Conservation (phyloP, 306 rosid genomes). For the Trifolium subterraneum region DNA sequence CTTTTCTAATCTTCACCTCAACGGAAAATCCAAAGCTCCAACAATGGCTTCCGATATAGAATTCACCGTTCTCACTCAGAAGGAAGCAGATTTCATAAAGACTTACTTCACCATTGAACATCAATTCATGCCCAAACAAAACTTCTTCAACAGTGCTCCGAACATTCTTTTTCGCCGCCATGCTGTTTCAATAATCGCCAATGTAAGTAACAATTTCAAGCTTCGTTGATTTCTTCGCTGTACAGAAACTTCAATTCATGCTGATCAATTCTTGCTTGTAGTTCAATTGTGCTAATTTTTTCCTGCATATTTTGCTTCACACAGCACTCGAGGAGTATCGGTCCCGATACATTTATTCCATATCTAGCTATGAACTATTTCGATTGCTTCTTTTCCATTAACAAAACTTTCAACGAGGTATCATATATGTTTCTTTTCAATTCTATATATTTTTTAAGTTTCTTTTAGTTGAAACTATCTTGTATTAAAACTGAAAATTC, state of each 20-base stretch:
- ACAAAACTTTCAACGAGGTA: neutral
- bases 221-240: neutral
- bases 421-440: conserved; percentile 4
- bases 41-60: conserved; percentile 19
- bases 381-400: conserved; percentile 19
- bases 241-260: neutral
- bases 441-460: neutral
- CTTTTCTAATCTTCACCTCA: neutral
- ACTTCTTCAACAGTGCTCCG: neutral
- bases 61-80: neutral
- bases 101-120: neutral
- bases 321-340: neutral
- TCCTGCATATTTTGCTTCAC: neutral
- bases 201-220: neutral
- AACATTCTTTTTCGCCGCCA: neutral
- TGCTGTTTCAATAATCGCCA: conserved; percentile 10
- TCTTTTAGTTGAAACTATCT: neutral
- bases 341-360: conserved; percentile 12
- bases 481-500: neutral
- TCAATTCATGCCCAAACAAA: neutral
- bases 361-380: conserved; percentile 40
- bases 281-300: neutral
- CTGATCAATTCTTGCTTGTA: neutral
- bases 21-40: neutral
- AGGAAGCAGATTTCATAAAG: neutral